Evolutionary conservation across 306 rosid genomes (phyloP).

Genomic region (Cicer bijugum): DNA sequence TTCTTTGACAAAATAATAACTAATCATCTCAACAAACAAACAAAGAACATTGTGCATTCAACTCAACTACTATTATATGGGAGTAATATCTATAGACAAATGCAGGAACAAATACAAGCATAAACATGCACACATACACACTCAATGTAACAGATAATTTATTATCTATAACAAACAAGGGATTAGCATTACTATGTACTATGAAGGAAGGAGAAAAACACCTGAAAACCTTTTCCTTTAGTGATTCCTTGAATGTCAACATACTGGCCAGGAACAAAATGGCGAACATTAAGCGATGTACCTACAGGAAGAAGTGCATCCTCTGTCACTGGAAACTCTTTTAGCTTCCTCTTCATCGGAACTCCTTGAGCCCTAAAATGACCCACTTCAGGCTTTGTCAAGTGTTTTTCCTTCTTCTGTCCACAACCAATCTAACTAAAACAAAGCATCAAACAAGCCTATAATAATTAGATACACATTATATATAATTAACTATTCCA

Average conservation of each 20-base stretch:
- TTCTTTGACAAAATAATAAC: constrained; percentile 4
- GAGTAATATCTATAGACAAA: not conserved
- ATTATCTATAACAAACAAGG: not conserved
- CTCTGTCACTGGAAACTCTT: constrained; percentile 89
- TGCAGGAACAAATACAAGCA: constrained; percentile 23
- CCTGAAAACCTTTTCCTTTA: constrained; percentile 97
- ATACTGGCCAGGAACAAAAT: constrained; percentile 95
- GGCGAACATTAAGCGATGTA: constrained; percentile 78
- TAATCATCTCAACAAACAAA: constrained; percentile 18
- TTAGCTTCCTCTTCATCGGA: constrained; percentile 85
- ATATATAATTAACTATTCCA: not conserved
- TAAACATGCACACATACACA: not conserved
- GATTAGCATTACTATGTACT: constrained; percentile 8
- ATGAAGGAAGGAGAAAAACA: constrained; percentile 42
- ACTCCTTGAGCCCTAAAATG: constrained; percentile 98
- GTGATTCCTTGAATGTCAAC: constrained; percentile 88
- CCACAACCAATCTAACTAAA: constrained; percentile 99
- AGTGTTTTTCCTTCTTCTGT: constrained; percentile 91
- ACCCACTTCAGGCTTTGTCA: constrained; percentile 94
- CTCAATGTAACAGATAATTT: not conserved
- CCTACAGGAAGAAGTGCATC: constrained; percentile 98
- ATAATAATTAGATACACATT: constrained; percentile 45
- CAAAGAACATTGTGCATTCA: constrained; percentile 29
- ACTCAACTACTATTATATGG: constrained; percentile 5
- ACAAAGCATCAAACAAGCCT: constrained; percentile 44